Evolutionary conservation across 2,329 filamentous ascomycete genomes (phyloP).

Genomic region (Alternaria brassicae): DNA sequence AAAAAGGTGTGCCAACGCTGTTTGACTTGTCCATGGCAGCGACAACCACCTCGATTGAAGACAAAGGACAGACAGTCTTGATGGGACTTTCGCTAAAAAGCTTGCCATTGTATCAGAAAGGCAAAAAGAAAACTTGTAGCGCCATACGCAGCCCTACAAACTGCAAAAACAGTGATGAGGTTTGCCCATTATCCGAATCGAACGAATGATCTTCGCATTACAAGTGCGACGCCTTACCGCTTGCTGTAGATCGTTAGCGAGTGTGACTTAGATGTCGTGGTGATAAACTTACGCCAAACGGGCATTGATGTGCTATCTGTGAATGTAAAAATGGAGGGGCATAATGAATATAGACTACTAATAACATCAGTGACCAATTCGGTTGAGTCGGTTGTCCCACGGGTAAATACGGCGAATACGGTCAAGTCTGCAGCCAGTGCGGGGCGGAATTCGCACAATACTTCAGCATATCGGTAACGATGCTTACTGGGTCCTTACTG

Average conservation of each 20-base stretch:
- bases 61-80: neutral
- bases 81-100: too few species aligned
- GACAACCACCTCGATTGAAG: neutral
- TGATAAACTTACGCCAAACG: conserved; percentile 6
- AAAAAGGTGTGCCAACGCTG: too few species aligned
- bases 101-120: neutral
- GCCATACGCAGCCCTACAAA: too few species aligned
- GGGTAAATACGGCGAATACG: too few species aligned
- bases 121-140: neutral
- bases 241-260: neutral
- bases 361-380: neutral
- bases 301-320: neutral
- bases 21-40: neutral
- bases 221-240: conserved; percentile 27
- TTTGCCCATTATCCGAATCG: conserved; percentile 15
- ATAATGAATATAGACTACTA: neutral
- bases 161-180: neutral
- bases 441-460: neutral
- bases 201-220: conserved; percentile 25
- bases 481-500: neutral
- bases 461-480: too few species aligned
- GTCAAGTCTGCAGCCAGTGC: neutral
- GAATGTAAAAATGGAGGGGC: too few species aligned
- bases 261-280: neutral
- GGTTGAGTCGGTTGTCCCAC: neutral